Conservation (phyloP, 1,284 basidiomycete genomes). For the Sutorius eximius region DNA sequence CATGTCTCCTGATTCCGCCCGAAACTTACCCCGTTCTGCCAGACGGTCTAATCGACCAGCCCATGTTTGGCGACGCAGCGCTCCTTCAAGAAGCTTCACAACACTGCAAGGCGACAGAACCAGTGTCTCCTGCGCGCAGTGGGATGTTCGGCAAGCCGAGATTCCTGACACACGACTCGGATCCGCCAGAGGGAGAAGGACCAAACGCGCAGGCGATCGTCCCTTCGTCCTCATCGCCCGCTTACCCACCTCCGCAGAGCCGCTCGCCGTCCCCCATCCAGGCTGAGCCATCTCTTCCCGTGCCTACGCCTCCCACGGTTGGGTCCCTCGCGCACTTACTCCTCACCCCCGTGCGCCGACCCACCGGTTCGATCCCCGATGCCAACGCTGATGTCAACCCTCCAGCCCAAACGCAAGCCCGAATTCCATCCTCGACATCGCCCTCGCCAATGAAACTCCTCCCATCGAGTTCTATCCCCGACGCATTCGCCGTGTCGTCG, state of each 20-base stretch:
- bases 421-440: conserved; percentile 60
- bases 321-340: background rate
- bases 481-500: conserved; percentile 23
- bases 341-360: background rate
- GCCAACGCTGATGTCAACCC: background rate
- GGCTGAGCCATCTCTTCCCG: background rate
- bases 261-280: conserved; percentile 27
- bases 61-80: conserved; percentile 21
- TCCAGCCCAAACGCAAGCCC: conserved; percentile 18
- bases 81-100: conserved; percentile 21
- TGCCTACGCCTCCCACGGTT: background rate
- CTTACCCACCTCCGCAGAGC: conserved; percentile 28
- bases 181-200: conserved; percentile 15
- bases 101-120: background rate
- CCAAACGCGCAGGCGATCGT: background rate
- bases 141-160: conserved; percentile 24
- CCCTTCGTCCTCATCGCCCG: conserved; percentile 15
- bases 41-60: conserved; percentile 7
- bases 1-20: background rate
- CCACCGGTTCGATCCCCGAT: background rate
- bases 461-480: conserved; percentile 19
- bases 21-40: background rate
- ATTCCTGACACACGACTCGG: conserved; percentile 16
- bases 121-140: background rate
- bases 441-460: conserved; percentile 57